Percentiles rank a stretch among this genome's conserved stretches.
Conservation (phyloP, 805 yeast genomes). For the Priceomyces fermenticarens region DNA sequence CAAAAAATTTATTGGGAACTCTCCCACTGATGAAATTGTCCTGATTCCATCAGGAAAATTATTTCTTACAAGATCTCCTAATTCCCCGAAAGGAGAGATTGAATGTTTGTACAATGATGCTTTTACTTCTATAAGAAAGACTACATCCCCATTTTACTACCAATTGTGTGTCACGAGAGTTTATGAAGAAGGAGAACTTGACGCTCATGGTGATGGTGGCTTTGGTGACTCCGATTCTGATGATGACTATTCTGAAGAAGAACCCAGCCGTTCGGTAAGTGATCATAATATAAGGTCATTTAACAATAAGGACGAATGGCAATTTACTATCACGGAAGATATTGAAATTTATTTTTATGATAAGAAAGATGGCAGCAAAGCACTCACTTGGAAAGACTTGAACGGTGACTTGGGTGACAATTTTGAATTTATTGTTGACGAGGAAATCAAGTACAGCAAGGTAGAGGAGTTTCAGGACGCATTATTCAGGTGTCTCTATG, state of each 20-base stretch:
- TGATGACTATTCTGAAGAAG: slow-evolving; percentile 24
- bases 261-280: slow-evolving; percentile 16
- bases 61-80: slow-evolving; percentile 66
- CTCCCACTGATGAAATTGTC: slow-evolving; percentile 58
- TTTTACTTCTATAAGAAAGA: slow-evolving; percentile 64
- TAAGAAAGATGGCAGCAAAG: slow-evolving; percentile 50
- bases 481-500: slow-evolving; percentile 69
- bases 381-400: slow-evolving; percentile 76
- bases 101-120: slow-evolving; percentile 86
- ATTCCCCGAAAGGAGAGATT: slow-evolving; percentile 81
- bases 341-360: slow-evolving; percentile 54
- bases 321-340: slow-evolving; percentile 61
- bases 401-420: slow-evolving; percentile 85
- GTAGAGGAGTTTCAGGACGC: slow-evolving; percentile 61
- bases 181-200: slow-evolving; percentile 65
- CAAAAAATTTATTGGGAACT: slow-evolving; percentile 57
- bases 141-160: slow-evolving; percentile 62
- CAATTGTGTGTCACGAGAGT: slow-evolving; percentile 71
- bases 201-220: slow-evolving; percentile 31
- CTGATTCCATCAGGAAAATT: slow-evolving; percentile 78
- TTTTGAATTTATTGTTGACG: slow-evolving; percentile 75
- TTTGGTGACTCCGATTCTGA: slow-evolving; percentile 45
- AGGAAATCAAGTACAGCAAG: slow-evolving; percentile 50
- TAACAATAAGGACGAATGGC: slow-evolving; percentile 60
- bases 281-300: slow-evolving; percentile 22